Evolutionary conservation across 352 stramenopile species (phyloP).

Genomic region (Globisporangium paddicum): DNA sequence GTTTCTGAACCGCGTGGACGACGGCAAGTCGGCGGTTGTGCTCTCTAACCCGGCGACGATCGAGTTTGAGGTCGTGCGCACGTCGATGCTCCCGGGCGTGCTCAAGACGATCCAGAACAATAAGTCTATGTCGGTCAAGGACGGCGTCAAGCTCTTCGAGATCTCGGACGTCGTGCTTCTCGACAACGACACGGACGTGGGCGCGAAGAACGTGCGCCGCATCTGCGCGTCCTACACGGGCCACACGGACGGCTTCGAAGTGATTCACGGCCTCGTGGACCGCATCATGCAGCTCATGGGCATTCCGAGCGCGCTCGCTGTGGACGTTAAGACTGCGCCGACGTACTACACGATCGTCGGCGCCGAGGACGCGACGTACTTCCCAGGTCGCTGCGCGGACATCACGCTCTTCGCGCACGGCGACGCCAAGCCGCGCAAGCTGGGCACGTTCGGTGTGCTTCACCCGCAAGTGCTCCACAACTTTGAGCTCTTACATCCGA

Average conservation of each 20-base stretch:
- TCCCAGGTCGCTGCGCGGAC: conserved; percentile 94
- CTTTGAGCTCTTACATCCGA: conserved; percentile 98
- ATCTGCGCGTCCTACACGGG: conserved; percentile 97
- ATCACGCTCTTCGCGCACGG: conserved; percentile 89
- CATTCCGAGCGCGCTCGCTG: conserved; percentile 70
- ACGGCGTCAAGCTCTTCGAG: conserved; percentile 99
- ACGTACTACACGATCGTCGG: conserved; percentile 81
- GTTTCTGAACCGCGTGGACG: conserved; percentile 84
- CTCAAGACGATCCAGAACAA: conserved; percentile 99
- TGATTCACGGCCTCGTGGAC: conserved; percentile 99
- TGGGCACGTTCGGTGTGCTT: conserved; percentile 97
- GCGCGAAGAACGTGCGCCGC: conserved; percentile 94
- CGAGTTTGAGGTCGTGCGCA: conserved; percentile 99
- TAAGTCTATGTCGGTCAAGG: conserved; percentile 94
- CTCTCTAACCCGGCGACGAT: conserved; percentile 98
- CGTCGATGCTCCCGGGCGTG: conserved; percentile 96
- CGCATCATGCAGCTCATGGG: conserved; percentile 98
- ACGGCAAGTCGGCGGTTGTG: conserved; percentile 88
- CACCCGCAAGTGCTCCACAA: conserved; percentile 97
- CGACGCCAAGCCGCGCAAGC: conserved; percentile 40
- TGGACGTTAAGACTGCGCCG: conserved; percentile 49
- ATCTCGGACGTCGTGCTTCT: conserved; percentile 98
- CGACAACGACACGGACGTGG: conserved; percentile 91
- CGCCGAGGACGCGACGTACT: conserved; percentile 86
- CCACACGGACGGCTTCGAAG: conserved; percentile 97